phyloP scores from a whole-genome alignment of 2,329 filamentous ascomycete genomes.

The Microdochium nivale region DNA sequence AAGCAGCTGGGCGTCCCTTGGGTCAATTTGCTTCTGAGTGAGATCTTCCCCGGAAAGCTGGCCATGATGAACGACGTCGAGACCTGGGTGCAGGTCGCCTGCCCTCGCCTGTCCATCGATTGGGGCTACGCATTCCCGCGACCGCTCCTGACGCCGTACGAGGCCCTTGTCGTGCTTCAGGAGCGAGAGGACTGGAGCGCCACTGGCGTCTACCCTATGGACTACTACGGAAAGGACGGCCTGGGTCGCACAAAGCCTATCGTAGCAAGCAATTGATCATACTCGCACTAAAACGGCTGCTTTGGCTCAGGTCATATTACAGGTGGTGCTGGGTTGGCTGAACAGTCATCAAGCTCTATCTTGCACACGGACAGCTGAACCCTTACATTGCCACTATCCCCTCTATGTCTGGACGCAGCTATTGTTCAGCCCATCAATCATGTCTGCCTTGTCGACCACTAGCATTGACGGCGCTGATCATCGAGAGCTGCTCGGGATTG shows the following conservation, averaged over 20 bases:
- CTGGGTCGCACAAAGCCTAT: constrained; percentile 65
- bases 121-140: constrained; percentile 95
- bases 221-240: constrained; percentile 92
- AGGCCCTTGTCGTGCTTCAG: constrained; percentile 84
- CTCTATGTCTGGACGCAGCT: too few relatives aligned
- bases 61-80: constrained; percentile 91
- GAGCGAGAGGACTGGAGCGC: constrained; percentile 66
- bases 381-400: too few relatives aligned
- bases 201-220: constrained; percentile 80
- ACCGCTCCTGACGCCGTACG: constrained; percentile 86
- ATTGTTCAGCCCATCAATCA: too few relatives aligned
- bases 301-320: too few relatives aligned
- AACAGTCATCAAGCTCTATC: too few relatives aligned
- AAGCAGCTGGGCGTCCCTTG: constrained; percentile 65
- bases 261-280: neutral
- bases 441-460: too few relatives aligned
- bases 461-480: neutral
- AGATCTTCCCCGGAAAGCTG: constrained; percentile 94
- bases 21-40: constrained; percentile 78
- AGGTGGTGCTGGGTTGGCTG: too few relatives aligned
- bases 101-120: constrained; percentile 93
- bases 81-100: constrained; percentile 97
- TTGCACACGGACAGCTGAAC: too few relatives aligned
- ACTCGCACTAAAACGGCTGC: too few relatives aligned
- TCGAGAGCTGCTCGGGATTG: constrained; percentile 6